phyloP scores from a whole-genome alignment of 169 alveolate genomes.

The Plasmodium chabaudi region DNA sequence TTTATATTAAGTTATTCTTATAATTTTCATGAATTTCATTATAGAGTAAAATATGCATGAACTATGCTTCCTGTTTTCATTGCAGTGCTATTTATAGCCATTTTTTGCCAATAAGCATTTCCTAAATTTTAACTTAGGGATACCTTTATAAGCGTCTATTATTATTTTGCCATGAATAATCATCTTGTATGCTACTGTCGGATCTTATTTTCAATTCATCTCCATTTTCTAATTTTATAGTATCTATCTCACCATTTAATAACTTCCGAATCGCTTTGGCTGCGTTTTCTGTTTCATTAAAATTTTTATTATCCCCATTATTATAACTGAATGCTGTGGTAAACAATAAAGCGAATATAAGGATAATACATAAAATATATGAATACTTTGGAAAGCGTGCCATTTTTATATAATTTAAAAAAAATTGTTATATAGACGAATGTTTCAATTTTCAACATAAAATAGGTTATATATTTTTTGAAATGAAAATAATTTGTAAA shows the following conservation, averaged over 20 bases:
- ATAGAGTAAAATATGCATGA: no score
- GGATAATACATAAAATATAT: constrained; percentile 11
- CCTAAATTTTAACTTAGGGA: no score
- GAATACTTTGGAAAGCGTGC: constrained; percentile 2
- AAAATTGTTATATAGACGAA: constrained; percentile 7
- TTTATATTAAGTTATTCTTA: no score
- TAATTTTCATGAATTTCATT: no score
- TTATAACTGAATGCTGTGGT: constrained; percentile 3
- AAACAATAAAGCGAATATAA: constrained; percentile 17
- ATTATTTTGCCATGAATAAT: constrained; percentile 1
- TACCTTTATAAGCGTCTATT: background rate
- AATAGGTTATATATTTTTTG: constrained; percentile 8
- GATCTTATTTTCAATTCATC: constrained; percentile 53
- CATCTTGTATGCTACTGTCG: constrained; percentile 9
- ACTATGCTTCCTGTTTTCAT: no score
- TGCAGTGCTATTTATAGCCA: no score
- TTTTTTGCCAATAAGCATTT: no score
- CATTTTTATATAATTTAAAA: constrained; percentile 44
- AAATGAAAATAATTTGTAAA: background rate
- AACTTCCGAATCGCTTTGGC: constrained; percentile 65
- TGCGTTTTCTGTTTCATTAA: constrained; percentile 72
- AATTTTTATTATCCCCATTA: constrained; percentile 18
- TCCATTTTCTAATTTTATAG: constrained; percentile 69
- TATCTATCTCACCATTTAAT: constrained; percentile 59
- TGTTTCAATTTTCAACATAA: background rate